Evolutionary conservation across 441 rosid genomes (phyloP), one percentile per base, ranked within the genome.

Genomic region (Biscutella auriculata): DNA sequence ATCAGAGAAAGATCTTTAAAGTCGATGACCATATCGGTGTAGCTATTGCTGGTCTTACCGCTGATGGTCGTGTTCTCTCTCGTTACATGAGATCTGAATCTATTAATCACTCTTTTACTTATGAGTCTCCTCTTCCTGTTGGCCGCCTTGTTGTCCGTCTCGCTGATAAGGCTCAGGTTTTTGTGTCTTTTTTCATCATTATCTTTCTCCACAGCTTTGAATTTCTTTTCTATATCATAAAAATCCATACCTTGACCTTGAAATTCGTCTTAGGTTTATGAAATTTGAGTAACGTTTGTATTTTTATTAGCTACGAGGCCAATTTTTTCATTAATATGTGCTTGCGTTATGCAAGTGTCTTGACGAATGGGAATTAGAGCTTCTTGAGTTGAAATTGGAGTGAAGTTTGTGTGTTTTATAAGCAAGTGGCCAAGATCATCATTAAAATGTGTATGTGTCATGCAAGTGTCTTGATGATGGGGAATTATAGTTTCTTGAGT

Each of bases 11-110:
- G 87, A 89, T 93, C 79, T 93, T 93, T 69, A 89, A 87, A 70
- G 97, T 89, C 36, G 97, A 93, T 57, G 97, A 93, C 74, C 97
- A 93, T 61, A 89, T 93, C 25, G 97, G 99, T 42, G 87, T 93
- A 36, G 95, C 96, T 32, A 93, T 93, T 48, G 90, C 99, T 27
- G 97, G 96, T 7, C 96, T 89, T 43, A 88, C 96, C 25, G 97
- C 98, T 29, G 98, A 88, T 65, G 97, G 98, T 6, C 92, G 98
- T 27, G 98, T 93, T 25, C 82, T 93, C 13, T 88, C 97, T 7
- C 92, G 97, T 9, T 89, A 89, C 59, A 83, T 93, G 97, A 81
- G 97, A 54, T 82, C 93, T 37, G 98, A 93, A 48, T 87, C 97
- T 7, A 87, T 93, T 39, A 93, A 89, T 57, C 83, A 93, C 68